Evolutionary conservation across 192 early-diverging fungal genomes (phyloP).

Genomic region (Glomus cerebriforme): DNA sequence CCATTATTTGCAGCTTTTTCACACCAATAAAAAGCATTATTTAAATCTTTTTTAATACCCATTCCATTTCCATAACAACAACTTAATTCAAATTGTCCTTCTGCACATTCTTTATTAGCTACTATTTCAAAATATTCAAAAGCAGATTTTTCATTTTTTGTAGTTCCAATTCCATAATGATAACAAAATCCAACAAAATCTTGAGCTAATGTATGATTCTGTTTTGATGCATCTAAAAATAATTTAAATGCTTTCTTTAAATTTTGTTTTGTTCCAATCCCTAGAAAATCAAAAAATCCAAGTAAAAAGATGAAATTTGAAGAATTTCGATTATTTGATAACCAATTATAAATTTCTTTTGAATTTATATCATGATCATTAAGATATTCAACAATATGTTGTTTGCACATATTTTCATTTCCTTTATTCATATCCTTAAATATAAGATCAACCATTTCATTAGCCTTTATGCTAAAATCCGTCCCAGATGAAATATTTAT

Average conservation of each 20-base stretch:
- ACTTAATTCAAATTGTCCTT: neutral
- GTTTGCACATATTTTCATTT: too few species aligned
- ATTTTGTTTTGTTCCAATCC: neutral
- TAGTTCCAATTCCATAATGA: neutral
- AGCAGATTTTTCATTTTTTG: neutral
- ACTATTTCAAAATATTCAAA: neutral
- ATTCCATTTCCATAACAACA: neutral
- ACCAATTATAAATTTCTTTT: neutral
- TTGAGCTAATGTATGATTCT: neutral
- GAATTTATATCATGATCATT: neutral
- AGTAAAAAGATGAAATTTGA: neutral
- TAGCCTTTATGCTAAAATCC: too few species aligned
- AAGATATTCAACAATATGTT: neutral
- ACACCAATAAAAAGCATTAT: neutral
- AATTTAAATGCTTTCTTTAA: neutral
- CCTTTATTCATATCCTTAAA: too few species aligned
- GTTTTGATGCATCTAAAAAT: neutral
- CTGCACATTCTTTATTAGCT: neutral
- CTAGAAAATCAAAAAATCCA: neutral
- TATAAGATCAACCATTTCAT: too few species aligned
- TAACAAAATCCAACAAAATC: neutral
- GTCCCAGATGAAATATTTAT: too few species aligned
- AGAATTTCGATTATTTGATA: neutral
- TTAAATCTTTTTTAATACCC: neutral
- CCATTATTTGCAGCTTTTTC: neutral